A percentile compares a stretch with the other conserved stretches of the same genome.
These are phyloP conservation scores for Chalara sp. DNA, from an alignment of 2,329 filamentous ascomycete species.

Conservation along the genomic window DNA sequence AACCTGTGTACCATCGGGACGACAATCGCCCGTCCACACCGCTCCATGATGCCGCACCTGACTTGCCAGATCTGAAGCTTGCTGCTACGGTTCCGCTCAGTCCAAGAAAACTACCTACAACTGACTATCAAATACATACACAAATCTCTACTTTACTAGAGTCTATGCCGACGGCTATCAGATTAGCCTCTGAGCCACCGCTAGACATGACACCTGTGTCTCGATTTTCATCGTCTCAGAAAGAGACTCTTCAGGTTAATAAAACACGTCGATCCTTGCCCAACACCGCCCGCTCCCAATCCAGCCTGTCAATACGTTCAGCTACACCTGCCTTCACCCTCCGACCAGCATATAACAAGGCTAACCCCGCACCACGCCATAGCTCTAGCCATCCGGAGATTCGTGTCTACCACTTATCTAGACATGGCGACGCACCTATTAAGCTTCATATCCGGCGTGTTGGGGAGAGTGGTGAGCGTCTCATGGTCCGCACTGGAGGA, in stretches of 20 bases:
- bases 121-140: conserved; percentile 65
- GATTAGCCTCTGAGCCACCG: conserved; percentile 51
- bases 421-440: conserved; percentile 78
- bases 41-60: too few relatives aligned
- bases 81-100: neutral
- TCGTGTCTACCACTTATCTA: conserved; percentile 85
- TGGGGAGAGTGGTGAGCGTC: conserved; percentile 80
- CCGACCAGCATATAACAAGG: conserved; percentile 50
- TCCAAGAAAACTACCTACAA: conserved; percentile 14
- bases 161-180: conserved; percentile 73
- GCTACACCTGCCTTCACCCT: conserved; percentile 63
- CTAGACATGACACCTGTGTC: conserved; percentile 10
- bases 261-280: conserved; percentile 26
- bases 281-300: conserved; percentile 16
- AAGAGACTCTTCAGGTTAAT: conserved; percentile 22
- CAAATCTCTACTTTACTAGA: conserved; percentile 76
- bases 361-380: conserved; percentile 36
- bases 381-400: conserved; percentile 62
- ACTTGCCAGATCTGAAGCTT: too few relatives aligned
- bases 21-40: too few relatives aligned
- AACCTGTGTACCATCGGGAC: too few relatives aligned
- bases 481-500: conserved; percentile 96
- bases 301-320: conserved; percentile 18
- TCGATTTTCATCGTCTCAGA: conserved; percentile 24
- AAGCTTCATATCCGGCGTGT: conserved; percentile 93